Conservation (phyloP, 352 stramenopile species). For the Phytopythium aichiense region DNA sequence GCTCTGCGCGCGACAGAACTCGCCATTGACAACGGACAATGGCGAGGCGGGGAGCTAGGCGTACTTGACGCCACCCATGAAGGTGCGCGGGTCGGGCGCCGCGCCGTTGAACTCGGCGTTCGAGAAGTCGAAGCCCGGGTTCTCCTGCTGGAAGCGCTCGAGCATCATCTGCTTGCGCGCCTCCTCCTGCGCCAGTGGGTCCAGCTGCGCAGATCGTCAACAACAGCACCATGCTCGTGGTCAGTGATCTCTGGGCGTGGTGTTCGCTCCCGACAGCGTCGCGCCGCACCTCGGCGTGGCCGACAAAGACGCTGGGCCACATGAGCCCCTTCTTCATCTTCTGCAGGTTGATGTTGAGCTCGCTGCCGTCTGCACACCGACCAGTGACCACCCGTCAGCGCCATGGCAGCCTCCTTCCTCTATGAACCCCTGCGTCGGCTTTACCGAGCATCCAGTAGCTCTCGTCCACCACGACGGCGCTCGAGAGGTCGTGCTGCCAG, state of each 20-base stretch:
- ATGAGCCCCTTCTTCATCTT: constrained; percentile 96
- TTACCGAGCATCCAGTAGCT: constrained; percentile 96
- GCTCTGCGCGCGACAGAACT: not conserved
- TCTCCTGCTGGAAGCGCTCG: constrained; percentile 97
- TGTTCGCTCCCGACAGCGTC: not conserved
- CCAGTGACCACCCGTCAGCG: not conserved
- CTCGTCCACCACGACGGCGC: constrained; percentile 90
- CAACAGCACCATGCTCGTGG: not conserved
- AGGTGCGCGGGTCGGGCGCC: constrained; percentile 94
- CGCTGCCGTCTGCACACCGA: constrained; percentile 58
- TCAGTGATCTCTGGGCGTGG: not conserved
- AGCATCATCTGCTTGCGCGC: constrained; percentile 97
- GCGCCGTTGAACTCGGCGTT: constrained; percentile 96
- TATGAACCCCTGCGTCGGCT: not conserved
- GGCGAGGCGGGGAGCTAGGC: constrained; percentile 19
- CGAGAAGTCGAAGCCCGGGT: constrained; percentile 98
- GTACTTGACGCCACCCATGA: constrained; percentile 96
- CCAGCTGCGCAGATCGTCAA: constrained; percentile 39
- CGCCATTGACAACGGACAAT: not conserved
- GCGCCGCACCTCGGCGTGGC: constrained; percentile 65
- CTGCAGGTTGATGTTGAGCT: constrained; percentile 91
- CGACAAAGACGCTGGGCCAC: constrained; percentile 89
- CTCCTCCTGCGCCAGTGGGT: constrained; percentile 90
- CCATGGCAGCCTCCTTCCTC: no score
- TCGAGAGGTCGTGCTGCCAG: constrained; percentile 87